Percentiles rank a stretch among this genome's conserved stretches.
Evolutionary conservation across 768 basidiomycete genomes (phyloP).

Genomic region (Russula earlei): DNA sequence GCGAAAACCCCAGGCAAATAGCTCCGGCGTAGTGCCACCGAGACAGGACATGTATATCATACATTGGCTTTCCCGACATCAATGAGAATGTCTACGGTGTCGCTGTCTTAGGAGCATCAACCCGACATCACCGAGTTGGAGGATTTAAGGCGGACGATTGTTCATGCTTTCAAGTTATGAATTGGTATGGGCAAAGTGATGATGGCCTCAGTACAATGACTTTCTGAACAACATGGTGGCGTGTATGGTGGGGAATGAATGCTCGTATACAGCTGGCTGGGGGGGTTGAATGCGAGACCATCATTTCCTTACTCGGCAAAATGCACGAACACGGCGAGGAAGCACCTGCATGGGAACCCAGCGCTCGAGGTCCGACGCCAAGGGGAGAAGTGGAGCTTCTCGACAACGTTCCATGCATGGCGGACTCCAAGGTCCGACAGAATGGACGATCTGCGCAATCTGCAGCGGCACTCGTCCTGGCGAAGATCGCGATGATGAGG

Average conservation of each 20-base stretch:
- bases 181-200: too few relatives aligned
- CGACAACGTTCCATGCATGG: conserved; percentile 2
- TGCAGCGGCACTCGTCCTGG: background rate
- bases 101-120: background rate
- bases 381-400: background rate
- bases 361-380: background rate
- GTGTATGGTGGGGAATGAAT: background rate
- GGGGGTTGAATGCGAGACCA: background rate
- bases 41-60: background rate
- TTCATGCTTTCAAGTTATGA: too few relatives aligned
- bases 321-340: background rate
- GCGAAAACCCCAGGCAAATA: background rate
- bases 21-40: background rate
- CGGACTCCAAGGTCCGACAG: background rate
- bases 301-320: conserved; percentile 3
- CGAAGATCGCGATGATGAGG: conserved; percentile 12
- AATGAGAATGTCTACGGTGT: background rate
- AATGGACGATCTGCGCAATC: conserved; percentile 13
- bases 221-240: background rate
- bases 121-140: background rate
- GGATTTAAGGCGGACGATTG: background rate
- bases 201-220: too few relatives aligned
- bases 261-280: too few relatives aligned
- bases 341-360: background rate
- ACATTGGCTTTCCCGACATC: background rate